A percentile compares a stretch with the other conserved stretches of the same genome.
Evolutionary conservation across 192 early-diverging fungal genomes (phyloP).

Genomic region (Umbelopsis isabellina): DNA sequence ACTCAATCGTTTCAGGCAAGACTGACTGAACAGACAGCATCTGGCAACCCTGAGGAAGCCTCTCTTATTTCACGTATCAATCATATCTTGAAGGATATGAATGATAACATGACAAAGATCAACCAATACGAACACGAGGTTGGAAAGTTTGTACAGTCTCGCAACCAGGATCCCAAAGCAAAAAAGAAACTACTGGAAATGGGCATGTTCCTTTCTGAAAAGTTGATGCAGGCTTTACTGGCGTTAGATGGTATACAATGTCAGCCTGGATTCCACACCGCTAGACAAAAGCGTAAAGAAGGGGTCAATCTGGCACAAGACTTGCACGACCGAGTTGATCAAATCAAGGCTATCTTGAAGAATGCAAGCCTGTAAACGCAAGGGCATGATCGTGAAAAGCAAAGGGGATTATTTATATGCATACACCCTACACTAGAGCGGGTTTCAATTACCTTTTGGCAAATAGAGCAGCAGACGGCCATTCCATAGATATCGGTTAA

Average conservation of each 20-base stretch:
- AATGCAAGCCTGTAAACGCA: not conserved
- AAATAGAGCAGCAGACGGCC: too few species aligned
- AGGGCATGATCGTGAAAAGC: not conserved
- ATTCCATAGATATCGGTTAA: too few species aligned
- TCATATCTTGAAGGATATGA: conserved; percentile 37
- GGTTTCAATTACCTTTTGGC: too few species aligned
- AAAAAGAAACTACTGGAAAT: conserved; percentile 69
- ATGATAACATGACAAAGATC: conserved; percentile 43
- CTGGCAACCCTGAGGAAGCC: conserved; percentile 58
- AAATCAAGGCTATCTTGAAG: conserved; percentile 45
- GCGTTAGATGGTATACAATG: conserved; percentile 76
- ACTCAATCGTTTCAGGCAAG: not conserved
- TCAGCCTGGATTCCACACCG: conserved; percentile 69
- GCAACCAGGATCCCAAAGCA: conserved; percentile 43
- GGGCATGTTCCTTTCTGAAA: conserved; percentile 69
- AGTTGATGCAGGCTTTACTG: conserved; percentile 78
- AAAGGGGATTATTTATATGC: not conserved
- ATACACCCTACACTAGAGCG: too few species aligned
- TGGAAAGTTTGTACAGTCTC: conserved; percentile 39
- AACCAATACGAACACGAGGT: conserved; percentile 51
- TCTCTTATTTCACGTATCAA: conserved; percentile 51
- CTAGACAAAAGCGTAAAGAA: conserved; percentile 71
- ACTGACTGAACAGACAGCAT: conserved; percentile 41
- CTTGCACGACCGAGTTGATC: conserved; percentile 79
- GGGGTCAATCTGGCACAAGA: conserved; percentile 74